Base-by-base conservation (phyloP, 225 moss, liverwort and hornwort species). In the Straminergon stramineum region DNA sequence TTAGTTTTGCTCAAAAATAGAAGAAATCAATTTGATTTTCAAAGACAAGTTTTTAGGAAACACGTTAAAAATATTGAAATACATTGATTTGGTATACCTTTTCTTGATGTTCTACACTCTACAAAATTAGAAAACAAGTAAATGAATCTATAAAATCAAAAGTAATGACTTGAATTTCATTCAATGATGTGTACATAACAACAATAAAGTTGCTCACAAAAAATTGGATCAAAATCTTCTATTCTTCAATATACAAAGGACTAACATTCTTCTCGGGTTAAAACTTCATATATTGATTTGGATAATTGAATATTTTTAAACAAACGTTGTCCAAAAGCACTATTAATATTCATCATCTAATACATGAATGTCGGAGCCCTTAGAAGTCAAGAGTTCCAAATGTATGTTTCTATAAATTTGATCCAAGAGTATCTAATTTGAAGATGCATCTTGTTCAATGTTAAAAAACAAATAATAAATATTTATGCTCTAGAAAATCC, bases 311-410 rank as follows among this genome's bases (percentile, higher is more conserved):
- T 43, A 75, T 0, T 18, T 51, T 51, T 7, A 31, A 20, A 2
- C 7, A 51, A 51, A 75, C 6, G 19, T 51, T 31, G 12, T 51
- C 0, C 5, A 7, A 75, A 13, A 75, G 9, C 7, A 31, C 12
- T 12, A 20, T 32, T n/a, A n/a, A n/a, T n/a, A n/a, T 32, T 32
- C 32, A 51, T 48, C 10, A 51, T 75, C 1, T 0, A 48, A 0
- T 51, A 75, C 19, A 31, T 20, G 5, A 13, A 34, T 0, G 1
- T 76, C 0, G 3, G 0, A 11, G 21, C 1, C 1, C 3, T 35
- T 35, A 53, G 15, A 77, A 13, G 14, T 35, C 5, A 53, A 74
- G 6, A 74, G 4, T 45, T 74, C 17, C 6, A 74, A 74, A 74
- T 45, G 45, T 6, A 74, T 73, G 5, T 73, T 73, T 43, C 16